Evolutionary conservation across 2,329 filamentous ascomycete species (phyloP), one percentile per base, ranked within the genome.

Genomic region (Colletotrichum neosansevieriae): DNA sequence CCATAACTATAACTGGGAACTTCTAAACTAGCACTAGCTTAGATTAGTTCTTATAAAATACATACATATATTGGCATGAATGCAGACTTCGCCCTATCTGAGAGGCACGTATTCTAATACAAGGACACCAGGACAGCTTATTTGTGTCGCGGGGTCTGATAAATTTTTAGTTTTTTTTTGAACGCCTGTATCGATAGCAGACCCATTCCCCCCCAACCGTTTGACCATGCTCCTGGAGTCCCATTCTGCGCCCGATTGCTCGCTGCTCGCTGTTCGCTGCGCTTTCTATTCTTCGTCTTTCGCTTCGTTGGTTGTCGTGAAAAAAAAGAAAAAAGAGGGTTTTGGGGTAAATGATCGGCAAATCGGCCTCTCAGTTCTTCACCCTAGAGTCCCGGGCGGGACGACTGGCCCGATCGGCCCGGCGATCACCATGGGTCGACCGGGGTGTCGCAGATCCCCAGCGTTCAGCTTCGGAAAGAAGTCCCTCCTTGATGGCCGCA

Each of bases 401-500:
- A 24, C 65, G 65, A 40, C 61, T 68, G 49, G 62, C 56, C 54
- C 65, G 65, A 17, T 68, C 65, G 36, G 44, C 61, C 49, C 65
- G 65, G 24, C 65, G 65, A 68, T 68, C 65, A 34, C 61, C 65
- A 42, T 65, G 65, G 34, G 61, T 56, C 53, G 61, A 17, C 34
- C 65, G 61, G 21, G 65, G 65, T n/a, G 54, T 59, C 5, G 65
- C 47, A 5, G 65, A 68, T 11, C 67, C 67, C 67, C 62, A 69
- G 32, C 67, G 49, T 63, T 69, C 62, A 36, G 62, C 63, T 47
- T 69, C 63, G 13, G 67, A 69, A 42, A 69, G 67, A 11, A 69
- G 63, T 21, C 63, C 67, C 24, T 69, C 67, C 34, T 69, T 69
- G n/a, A 69, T 69, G 19, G 67, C 64, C 5, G 67, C 62, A 21